Percentiles rank a stretch among this genome's conserved stretches.
phyloP scores from a whole-genome alignment of 108 stramenopile species.

The Cyclotella choctawhatcheeana region DNA sequence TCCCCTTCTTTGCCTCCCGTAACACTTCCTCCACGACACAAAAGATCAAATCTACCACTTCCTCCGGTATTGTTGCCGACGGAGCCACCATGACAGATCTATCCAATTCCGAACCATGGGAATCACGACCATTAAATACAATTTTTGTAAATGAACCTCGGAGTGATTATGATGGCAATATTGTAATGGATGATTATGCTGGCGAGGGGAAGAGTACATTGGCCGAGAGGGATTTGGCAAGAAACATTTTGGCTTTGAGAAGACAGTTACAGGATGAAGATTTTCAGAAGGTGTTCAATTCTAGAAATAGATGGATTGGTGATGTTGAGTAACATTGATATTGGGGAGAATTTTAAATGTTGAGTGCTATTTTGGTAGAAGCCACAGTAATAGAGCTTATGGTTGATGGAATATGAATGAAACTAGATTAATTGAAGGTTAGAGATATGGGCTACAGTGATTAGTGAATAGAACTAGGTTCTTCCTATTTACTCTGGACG shows the following conservation, averaged over 20 bases:
- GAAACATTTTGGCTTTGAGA: slow-evolving; percentile 67
- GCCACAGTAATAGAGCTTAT: no score
- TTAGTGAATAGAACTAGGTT: no score
- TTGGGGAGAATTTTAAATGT: no score
- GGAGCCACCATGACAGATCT: slow-evolving; percentile 79
- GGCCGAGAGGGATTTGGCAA: slow-evolving; percentile 72
- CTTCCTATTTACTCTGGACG: no score
- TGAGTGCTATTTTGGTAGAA: no score
- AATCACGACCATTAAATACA: slow-evolving; percentile 44
- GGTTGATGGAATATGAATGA: no score
- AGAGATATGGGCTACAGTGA: no score
- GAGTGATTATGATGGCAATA: slow-evolving; percentile 38
- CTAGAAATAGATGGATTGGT: slow-evolving; percentile 84
- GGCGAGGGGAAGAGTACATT: slow-evolving; percentile 24
- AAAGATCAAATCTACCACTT: slow-evolving; percentile 49
- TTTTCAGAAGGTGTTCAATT: slow-evolving; percentile 81
- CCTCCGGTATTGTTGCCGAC: slow-evolving; percentile 63
- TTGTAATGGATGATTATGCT: slow-evolving; percentile 49
- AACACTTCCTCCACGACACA: slow-evolving; percentile 13
- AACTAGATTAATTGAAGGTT: no score
- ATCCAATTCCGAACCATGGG: slow-evolving; percentile 80
- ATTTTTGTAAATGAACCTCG: slow-evolving; percentile 42
- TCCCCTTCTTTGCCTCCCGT: slow-evolving; percentile 48
- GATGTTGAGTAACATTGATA: slow-evolving; percentile 59
- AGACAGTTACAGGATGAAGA: slow-evolving; percentile 65